These are phyloP conservation scores for Pleurotus giganteus DNA, from an alignment of 768 basidiomycete genomes.

Conservation along the genomic window DNA sequence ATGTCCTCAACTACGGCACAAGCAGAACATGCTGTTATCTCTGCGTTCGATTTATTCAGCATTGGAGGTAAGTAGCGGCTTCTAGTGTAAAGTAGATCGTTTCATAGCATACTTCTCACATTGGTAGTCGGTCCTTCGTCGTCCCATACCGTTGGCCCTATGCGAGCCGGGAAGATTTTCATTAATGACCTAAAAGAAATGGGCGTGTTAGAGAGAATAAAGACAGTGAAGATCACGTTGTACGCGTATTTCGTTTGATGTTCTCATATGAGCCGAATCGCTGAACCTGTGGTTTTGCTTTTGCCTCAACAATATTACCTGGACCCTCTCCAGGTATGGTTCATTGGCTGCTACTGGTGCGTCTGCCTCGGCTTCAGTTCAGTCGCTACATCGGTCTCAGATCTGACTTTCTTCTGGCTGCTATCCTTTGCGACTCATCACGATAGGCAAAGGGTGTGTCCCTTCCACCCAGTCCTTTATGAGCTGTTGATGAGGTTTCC, in stretches of 20 bases:
- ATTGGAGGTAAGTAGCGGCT: conserved; percentile 64
- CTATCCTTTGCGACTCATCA: no score
- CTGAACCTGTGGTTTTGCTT: neutral
- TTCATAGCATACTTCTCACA: conserved; percentile 2
- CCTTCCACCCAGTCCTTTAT: neutral
- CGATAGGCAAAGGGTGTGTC: conserved; percentile 69
- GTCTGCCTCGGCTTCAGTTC: no score
- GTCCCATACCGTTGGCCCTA: conserved; percentile 55
- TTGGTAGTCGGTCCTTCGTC: conserved; percentile 47
- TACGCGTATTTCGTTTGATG: conserved; percentile 31
- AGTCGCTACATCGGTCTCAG: neutral
- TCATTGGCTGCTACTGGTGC: conserved; percentile 89
- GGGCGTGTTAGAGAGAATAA: conserved; percentile 66
- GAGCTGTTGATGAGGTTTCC: no score
- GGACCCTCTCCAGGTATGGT: conserved; percentile 86
- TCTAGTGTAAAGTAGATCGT: neutral
- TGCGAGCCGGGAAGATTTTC: conserved; percentile 91
- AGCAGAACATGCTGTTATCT: conserved; percentile 86
- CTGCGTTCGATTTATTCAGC: conserved; percentile 89
- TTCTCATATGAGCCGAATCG: neutral
- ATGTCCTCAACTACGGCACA: conserved; percentile 3
- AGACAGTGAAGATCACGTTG: conserved; percentile 82
- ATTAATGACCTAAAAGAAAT: conserved; percentile 71
- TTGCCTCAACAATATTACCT: no score
- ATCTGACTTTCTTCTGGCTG: conserved; percentile 5